A percentile compares a stretch with the other conserved stretches of the same genome.
Conservation (phyloP, 441 rosid genomes). For the Francoa sonchifolia region DNA sequence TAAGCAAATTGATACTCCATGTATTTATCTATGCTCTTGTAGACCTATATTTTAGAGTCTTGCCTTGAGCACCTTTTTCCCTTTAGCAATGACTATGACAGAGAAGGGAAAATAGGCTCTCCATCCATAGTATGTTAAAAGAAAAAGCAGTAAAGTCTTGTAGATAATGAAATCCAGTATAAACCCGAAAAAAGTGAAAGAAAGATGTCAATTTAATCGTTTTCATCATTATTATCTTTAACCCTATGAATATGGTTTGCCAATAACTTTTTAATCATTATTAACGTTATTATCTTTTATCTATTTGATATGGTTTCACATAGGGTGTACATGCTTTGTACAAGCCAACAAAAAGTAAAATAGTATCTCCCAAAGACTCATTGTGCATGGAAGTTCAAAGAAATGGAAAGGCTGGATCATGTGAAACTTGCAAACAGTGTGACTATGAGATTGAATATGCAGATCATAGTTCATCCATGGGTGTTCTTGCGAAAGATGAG, state of each 20-base stretch:
- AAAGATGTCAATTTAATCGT: background rate
- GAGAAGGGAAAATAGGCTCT: no score
- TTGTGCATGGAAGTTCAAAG: slow-evolving; percentile 57
- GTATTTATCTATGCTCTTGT: no score
- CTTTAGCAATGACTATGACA: no score
- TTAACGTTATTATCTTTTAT: no score
- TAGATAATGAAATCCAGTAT: no score
- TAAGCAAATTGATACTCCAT: no score
- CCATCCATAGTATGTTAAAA: no score
- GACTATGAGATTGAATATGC: slow-evolving; percentile 94
- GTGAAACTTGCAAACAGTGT: slow-evolving; percentile 62
- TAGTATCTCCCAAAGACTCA: slow-evolving; percentile 37
- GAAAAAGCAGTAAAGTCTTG: no score
- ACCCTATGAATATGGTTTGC: background rate
- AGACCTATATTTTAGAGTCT: no score
- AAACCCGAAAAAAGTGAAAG: background rate
- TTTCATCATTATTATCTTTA: background rate
- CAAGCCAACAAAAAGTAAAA: slow-evolving; percentile 47
- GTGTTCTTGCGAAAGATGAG: slow-evolving; percentile 76
- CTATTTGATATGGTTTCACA: slow-evolving; percentile 18
- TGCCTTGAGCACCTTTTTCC: no score
- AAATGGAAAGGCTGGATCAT: slow-evolving; percentile 28
- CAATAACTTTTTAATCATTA: no score
- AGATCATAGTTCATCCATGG: slow-evolving; percentile 83
- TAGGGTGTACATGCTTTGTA: slow-evolving; percentile 84